phyloP scores from a whole-genome alignment of 768 basidiomycete species.

The Pholiota molesta region DNA sequence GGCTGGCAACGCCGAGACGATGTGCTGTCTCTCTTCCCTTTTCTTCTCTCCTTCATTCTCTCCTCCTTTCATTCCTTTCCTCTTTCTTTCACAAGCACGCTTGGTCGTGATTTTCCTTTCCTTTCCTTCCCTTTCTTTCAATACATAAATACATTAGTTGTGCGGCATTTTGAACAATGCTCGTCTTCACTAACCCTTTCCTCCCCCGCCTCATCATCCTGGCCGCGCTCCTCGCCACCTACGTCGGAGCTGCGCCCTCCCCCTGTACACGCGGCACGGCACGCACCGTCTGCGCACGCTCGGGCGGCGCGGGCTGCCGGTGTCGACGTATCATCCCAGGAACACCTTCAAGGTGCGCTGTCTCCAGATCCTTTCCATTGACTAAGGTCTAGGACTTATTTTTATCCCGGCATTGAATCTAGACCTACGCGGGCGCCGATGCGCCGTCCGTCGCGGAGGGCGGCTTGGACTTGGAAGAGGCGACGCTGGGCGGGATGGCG shows the following conservation, averaged over 20 bases:
- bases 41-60: constrained; percentile 12
- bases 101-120: constrained; percentile 11
- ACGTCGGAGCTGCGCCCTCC: constrained; percentile 34
- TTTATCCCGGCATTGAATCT: neutral
- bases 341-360: constrained; percentile 24
- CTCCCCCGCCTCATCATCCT: constrained; percentile 26
- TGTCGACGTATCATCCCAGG: constrained; percentile 26
- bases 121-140: constrained; percentile 11
- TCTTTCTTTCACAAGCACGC: constrained; percentile 15
- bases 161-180: constrained; percentile 31
- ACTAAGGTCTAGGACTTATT: too few relatives aligned
- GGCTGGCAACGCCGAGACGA: neutral
- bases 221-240: constrained; percentile 25
- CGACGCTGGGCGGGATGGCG: constrained; percentile 17
- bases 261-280: constrained; percentile 30
- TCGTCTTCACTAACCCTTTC: constrained; percentile 25
- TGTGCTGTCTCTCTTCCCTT: neutral
- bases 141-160: neutral
- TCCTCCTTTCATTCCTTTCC: constrained; percentile 6
- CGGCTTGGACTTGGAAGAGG: neutral
- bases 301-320: constrained; percentile 24
- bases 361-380: neutral
- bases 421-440: constrained; percentile 15
- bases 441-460: constrained; percentile 4
- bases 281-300: constrained; percentile 33